Percentiles rank a stretch among this genome's conserved stretches.
Conservation (phyloP, 768 basidiomycete genomes). For the Dioszegia hungarica region DNA sequence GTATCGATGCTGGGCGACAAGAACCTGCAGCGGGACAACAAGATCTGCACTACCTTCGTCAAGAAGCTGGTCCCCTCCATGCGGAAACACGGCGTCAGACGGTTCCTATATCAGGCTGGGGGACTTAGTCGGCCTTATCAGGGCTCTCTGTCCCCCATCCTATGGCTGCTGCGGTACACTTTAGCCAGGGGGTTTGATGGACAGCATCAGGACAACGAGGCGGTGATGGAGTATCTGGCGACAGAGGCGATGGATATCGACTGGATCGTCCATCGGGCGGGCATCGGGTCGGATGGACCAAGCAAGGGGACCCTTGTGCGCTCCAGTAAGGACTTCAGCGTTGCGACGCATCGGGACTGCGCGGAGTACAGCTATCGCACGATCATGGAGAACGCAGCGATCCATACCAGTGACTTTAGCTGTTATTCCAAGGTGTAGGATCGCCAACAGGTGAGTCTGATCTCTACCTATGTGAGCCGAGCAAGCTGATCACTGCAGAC, state of each 20-base stretch:
- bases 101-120: slow-evolving; percentile 24
- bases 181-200: slow-evolving; percentile 14
- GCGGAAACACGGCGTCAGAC: slow-evolving; percentile 13
- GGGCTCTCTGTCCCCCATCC: slow-evolving; percentile 8
- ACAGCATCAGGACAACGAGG: slow-evolving; percentile 26
- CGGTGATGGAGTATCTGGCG: slow-evolving; percentile 24
- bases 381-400: slow-evolving; percentile 11
- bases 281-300: slow-evolving; percentile 17
- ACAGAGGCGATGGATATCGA: slow-evolving; percentile 20
- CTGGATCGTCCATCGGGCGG: slow-evolving; percentile 24
- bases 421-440: slow-evolving; percentile 2
- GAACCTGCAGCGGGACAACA: not conserved
- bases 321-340: slow-evolving; percentile 7
- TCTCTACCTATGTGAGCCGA: too few species aligned
- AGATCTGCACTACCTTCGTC: slow-evolving; percentile 12
- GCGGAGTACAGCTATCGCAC: slow-evolving; percentile 18
- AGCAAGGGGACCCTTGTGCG: slow-evolving; percentile 14
- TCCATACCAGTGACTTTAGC: slow-evolving; percentile 19
- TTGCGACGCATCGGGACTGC: slow-evolving; percentile 13
- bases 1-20: slow-evolving; percentile 20
- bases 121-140: slow-evolving; percentile 15
- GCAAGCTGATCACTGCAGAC: too few species aligned
- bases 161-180: slow-evolving; percentile 16
- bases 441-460: too few species aligned
- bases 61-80: slow-evolving; percentile 21